Conservation (phyloP, 371 early-diverging fungal species). For the Rhizopus microsporus region DNA sequence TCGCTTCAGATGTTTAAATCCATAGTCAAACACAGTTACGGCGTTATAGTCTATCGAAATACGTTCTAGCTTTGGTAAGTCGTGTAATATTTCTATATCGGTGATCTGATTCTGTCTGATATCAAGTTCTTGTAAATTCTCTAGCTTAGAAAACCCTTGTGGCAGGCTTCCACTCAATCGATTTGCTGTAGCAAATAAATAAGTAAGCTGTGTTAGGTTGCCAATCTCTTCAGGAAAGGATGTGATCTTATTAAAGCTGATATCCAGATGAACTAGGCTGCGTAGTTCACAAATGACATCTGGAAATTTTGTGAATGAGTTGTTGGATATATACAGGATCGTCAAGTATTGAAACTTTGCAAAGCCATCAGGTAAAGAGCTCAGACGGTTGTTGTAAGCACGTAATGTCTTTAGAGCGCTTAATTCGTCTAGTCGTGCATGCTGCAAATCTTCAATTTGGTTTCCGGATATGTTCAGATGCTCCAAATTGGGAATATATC, state of each 20-base stretch:
- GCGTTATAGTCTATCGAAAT: constrained; percentile 75
- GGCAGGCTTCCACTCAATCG: constrained; percentile 72
- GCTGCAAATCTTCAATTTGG: constrained; percentile 61
- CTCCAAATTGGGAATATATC: constrained; percentile 57
- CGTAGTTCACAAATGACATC: constrained; percentile 59
- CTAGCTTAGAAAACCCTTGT: constrained; percentile 57
- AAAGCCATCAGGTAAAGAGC: constrained; percentile 61
- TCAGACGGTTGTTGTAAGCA: constrained; percentile 75
- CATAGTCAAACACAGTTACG: constrained; percentile 46
- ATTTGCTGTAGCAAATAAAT: constrained; percentile 77
- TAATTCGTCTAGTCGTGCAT: constrained; percentile 60
- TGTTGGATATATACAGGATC: constrained; percentile 76
- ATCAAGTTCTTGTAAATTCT: constrained; percentile 71
- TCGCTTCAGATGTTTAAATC: constrained; percentile 39
- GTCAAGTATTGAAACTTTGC: constrained; percentile 58
- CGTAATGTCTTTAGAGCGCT: constrained; percentile 57
- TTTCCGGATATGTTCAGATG: constrained; percentile 80
- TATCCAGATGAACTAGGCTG: constrained; percentile 71
- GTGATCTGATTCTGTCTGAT: constrained; percentile 74
- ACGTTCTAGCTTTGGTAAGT: constrained; percentile 62
- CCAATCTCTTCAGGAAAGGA: constrained; percentile 75
- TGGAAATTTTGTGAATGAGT: constrained; percentile 74
- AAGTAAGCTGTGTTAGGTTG: constrained; percentile 59
- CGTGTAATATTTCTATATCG: constrained; percentile 60
- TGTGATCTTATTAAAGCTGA: constrained; percentile 83